Percentiles rank a stretch among this genome's conserved stretches.
These are phyloP conservation scores for Pseudocercospora crystallina DNA, from an alignment of 2,329 filamentous ascomycete genomes.

Conservation along the genomic window DNA sequence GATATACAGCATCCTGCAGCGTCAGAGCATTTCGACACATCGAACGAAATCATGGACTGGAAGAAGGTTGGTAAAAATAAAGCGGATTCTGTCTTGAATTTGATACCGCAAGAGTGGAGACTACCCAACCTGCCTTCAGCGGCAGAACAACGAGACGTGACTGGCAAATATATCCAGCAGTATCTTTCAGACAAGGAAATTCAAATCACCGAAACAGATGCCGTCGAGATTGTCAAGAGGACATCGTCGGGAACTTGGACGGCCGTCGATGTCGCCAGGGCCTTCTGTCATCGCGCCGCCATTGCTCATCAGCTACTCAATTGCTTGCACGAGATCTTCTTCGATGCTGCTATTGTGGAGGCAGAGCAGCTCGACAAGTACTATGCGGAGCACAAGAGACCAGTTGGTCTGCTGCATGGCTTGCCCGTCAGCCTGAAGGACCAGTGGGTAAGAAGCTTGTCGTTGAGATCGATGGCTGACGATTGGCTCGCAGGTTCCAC, in stretches of 20 bases:
- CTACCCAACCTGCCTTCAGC: conserved; percentile 49
- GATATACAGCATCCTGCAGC: not conserved
- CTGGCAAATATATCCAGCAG: conserved; percentile 56
- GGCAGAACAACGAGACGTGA: conserved; percentile 57
- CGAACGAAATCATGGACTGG: conserved; percentile 43
- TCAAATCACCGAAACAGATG: conserved; percentile 62
- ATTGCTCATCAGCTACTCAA: conserved; percentile 51
- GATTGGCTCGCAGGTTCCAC: conserved; percentile 36
- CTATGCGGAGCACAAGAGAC: conserved; percentile 36
- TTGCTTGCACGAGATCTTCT: conserved; percentile 51
- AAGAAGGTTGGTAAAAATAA: conserved; percentile 53
- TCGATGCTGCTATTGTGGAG: conserved; percentile 44
- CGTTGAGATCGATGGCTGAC: too few species aligned
- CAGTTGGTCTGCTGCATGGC: conserved; percentile 50
- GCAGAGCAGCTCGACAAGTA: conserved; percentile 45
- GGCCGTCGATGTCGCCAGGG: conserved; percentile 55
- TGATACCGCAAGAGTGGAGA: conserved; percentile 60
- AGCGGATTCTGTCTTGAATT: conserved; percentile 52
- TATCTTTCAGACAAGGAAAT: conserved; percentile 56
- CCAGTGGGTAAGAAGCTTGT: conserved; percentile 27
- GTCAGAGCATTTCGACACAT: not conserved
- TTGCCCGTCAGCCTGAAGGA: conserved; percentile 51
- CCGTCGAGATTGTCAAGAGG: conserved; percentile 55
- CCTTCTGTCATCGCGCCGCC: conserved; percentile 58
- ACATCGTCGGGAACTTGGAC: conserved; percentile 57